Evolutionary conservation across 345 rosid genomes (phyloP), one percentile per base, ranked within the genome.

Genomic region (Hibiscus trionum): DNA sequence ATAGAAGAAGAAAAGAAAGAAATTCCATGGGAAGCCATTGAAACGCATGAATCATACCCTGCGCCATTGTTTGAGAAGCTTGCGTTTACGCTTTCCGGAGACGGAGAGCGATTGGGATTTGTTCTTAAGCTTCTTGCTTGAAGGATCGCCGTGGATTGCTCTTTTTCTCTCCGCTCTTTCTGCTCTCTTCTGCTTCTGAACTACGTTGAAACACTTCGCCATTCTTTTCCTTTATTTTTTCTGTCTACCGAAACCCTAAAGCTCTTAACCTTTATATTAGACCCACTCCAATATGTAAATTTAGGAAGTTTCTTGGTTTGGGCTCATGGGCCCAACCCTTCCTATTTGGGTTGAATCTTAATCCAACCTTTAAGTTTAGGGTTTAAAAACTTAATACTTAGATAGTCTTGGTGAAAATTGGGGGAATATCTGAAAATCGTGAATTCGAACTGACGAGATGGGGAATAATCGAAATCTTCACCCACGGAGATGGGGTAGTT

Each of bases 191-290:
- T 47, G 69, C 86, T 87, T 91, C 86, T 81, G 88, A 75, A 89
- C 86, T 55, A 78, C 96, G 77, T 91, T 93, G 86, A 84, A 93
- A 64, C 52, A n/a, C 50, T 93, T 89, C 29, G 96, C 97, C 98
- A 93, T 93, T 74, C n/a, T 56, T 46, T 27, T 10, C 9, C 6
- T 61, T 3, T 3, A 8, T 63, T 21, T 37, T 37, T 19, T 19
- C 27, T 39, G 50, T 63, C 29, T 5, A 39, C 68, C 9, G 4
- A 37, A 63, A 63, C 49, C 68, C 68, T 63, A 63, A 61, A 61
- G 17, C 50, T 61, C 66, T 46, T 11, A 0, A 24, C n/a, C 14
- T 59, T 59, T 11, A 26, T 7, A 24, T 26, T 60, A 12, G 63
- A n/a, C 61, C 31, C 61, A 53, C 21, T 17, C 56, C 26, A 16